Evolutionary conservation across 257 asterid genomes (phyloP), one percentile per base, ranked within the genome.

Genomic region (Lavandula angustifolia): DNA sequence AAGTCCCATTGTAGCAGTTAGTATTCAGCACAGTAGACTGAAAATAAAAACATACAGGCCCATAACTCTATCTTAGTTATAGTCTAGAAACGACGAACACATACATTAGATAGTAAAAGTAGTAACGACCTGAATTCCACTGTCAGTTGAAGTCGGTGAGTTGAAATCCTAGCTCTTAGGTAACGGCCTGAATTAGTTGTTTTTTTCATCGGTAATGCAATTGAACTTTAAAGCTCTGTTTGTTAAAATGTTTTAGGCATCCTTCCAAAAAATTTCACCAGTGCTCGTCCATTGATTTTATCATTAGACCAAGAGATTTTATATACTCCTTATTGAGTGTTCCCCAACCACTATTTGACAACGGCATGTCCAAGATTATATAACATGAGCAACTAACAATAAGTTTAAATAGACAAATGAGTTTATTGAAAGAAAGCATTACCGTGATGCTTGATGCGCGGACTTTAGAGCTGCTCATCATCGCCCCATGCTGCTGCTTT

Each of bases 391-490:
- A 42, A 9, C n/a, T 6, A 31, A 17, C 18, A 44, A 18, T 33
- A 35, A 17, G 35, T 44, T 58, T 17, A 11, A 69, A 64, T 18
- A 37, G 41, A 54, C 22, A 3, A 54, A 40, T 43, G 35, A 56
- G 50, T 34, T 56, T 17, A 17, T 29, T 6, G 7, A 60, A 32
- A 57, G 31, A 37, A 32, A 70, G 37, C 22, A 35, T 13, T 85
- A 83, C 89, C 82, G 56, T 76, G 41, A 75, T 52, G 37, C 73
- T 64, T 56, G 90, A 74, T 32, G 81, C 77, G 60, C 70, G 72
- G 60, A 67, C 69, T 70, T 75, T 74, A 9, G 84, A 67, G 65
- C 58, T 76, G 81, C 84, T 73, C 59, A 48, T 47, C 31, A 49
- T 44, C 22, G 70, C 60, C 76, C 86, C 86, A 69, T 78, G 75